Conservation (phyloP, 495 filamentous ascomycete genomes). For the Tetracladium setigerum region DNA sequence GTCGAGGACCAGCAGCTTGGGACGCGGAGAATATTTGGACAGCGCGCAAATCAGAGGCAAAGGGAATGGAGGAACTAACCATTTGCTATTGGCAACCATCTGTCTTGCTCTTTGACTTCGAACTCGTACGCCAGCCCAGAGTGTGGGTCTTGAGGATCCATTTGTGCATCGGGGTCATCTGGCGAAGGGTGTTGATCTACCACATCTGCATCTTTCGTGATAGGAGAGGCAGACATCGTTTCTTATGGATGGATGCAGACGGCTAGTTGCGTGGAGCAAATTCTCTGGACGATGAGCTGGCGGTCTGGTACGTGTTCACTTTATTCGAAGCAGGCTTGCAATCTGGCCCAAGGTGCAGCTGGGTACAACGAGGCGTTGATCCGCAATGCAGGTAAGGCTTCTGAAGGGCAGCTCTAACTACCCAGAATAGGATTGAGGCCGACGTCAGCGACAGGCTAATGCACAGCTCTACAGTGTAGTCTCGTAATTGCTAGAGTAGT, state of each 20-base stretch:
- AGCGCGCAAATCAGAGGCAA: constrained; percentile 31
- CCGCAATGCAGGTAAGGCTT: constrained; percentile 12
- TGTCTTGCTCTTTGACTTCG: constrained; percentile 98
- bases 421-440: constrained; percentile 8
- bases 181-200: constrained; percentile 42
- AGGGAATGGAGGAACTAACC: constrained; percentile 61
- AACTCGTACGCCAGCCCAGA: constrained; percentile 72
- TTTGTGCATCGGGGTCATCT: constrained; percentile 63
- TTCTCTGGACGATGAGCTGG: constrained; percentile 25
- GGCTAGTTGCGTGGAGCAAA: constrained; percentile 49
- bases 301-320: constrained; percentile 8
- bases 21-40: constrained; percentile 44
- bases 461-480: constrained; percentile 7
- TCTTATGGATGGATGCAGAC: constrained; percentile 63
- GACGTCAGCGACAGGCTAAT: constrained; percentile 8
- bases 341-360: not conserved
- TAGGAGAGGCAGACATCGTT: constrained; percentile 91
- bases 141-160: constrained; percentile 53
- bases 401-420: constrained; percentile 9
- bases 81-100: constrained; percentile 99
- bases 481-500: not conserved
- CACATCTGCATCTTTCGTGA: constrained; percentile 76
- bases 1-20: constrained; percentile 36
- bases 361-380: constrained; percentile 14
- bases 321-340: not conserved